Evolutionary conservation across 345 rosid genomes (phyloP), one percentile per base, ranked within the genome.

Genomic region (Syzygium oleosum): DNA sequence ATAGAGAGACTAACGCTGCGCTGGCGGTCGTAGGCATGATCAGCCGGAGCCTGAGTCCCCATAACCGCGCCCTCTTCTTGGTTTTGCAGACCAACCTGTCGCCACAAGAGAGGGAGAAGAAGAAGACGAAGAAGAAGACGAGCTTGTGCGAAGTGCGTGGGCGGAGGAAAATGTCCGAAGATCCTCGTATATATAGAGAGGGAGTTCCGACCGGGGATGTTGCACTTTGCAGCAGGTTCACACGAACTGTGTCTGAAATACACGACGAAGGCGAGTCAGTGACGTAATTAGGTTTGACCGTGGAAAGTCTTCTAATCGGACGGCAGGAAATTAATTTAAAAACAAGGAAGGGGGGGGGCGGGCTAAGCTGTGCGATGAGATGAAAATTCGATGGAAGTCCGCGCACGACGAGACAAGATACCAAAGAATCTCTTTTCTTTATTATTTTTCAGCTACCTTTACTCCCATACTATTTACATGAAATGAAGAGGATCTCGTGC

Each of bases 41-140:
- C 86, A 25, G 51, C 14, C 13, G 89, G 88, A 29, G 89, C 87
- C 88, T 92, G 92, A 84, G 92, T 87, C 43, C 91, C 92, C 95
- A 94, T 94, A 23, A 52, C 88, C 59, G 65, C 58, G 25, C 21
- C n/a, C 25, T 43, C 16, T 65, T 22, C 83, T 55, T 29, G 86
- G 68, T 73, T 73, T 38, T 34, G 80, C 80, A 73, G 13, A 73
- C 7, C 46, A 34, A 34, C 80, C 49, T 3, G 80, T 17, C 0
- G 25, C 4, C 80, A 9, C 80, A 34, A 84, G 63, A 46, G 68
- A 51, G 49, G 27, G 3, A 13, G 22, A 29, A 7, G 52, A 1
- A 27, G 10, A 53, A 27, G 27, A 13, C 29, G 55, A 13, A 8
- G 84, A 63, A 41, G 85, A 78, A 56, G 59, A 11, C 7, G 8